Base-by-base conservation (phyloP, 805 yeast species). In the Starmerella cellae region DNA sequence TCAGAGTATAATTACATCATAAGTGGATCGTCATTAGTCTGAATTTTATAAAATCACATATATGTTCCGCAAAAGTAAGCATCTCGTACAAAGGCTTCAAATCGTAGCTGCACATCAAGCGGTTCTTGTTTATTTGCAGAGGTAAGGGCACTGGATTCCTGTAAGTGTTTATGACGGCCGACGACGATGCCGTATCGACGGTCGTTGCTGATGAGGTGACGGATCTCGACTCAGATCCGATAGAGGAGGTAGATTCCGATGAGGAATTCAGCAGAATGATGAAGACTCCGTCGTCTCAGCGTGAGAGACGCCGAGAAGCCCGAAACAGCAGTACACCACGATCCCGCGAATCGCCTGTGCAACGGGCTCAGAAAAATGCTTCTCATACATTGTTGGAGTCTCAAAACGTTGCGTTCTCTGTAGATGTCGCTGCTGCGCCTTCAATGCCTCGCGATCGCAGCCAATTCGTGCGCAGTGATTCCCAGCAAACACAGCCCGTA, bases 181-280 rank as follows among this genome's bases (percentile, higher is more conserved):
- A 24, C 11, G 28, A 24, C 28, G 13, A 8, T 8, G 28, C 13
- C 13, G 28, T 8, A 13, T 24, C 28, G 28, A 8, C 28, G 11
- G 28, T 24, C 13, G 32, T 17, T 6, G 16, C 16, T 14, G 32
- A 29, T 29, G 32, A 29, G 17, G 32, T 20, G 6, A 46, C 50
- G 11, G 27, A 46, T 18, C 31, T 32, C 17, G 50, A 46, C 23
- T 43, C 50, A 3, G 50, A 35, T 14, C 37, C 14, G 2, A 44
- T 16, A 4, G 45, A 41, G n/a, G 45, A 30, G 4, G 45, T 35
- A n/a, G 46, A 24, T 31, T 35, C 41, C 8, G 50, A 41, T 13
- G 41, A 40, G 13, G 50, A 46, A 28, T 38, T 40, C 35, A 46
- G 50, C 39, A 37, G 50, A 14, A 39, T 46, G 11, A 23, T 46